Evolutionary conservation across 805 yeast genomes (phyloP), one percentile per base, ranked within the genome.

Genomic region (Ogataea pini): DNA sequence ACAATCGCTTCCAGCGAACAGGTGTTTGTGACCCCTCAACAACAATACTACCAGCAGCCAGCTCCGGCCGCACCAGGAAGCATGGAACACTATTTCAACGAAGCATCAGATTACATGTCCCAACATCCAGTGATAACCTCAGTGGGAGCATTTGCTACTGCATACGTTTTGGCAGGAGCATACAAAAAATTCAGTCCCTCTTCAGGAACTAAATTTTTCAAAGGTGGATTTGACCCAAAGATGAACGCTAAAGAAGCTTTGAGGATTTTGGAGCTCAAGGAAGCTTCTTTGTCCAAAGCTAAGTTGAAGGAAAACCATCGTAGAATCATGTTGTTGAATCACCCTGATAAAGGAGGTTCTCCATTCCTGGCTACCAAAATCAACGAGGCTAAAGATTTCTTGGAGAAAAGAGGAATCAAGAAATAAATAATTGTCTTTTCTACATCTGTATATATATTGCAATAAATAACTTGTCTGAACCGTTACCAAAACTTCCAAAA

Each of bases 261-360:
- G 51, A 90, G 81, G 63, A 87, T 92, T 25, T 77, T 92, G 58
- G 86, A 85, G 60, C 72, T 90, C 59, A 83, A 79, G 55, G 94
- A 86, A 64, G 72, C 80, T 31, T 81, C 77, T 18, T 69, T 83
- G 61, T 74, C 79, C 36, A 82, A 79, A 67, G 77, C 82, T 50
- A 83, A 76, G 59, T 73, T 90, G 60, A 85, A 86, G 63, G 89
- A 85, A 52, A 83, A 82, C 50, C 96, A 91, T 64, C 80, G 96
- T 70, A 75, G 75, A 58, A 84, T 90, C 60, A 87, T 91, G 94
- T 69, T 89, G 69, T 79, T 86, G 42, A 91, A 91, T 66, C 97
- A 91, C 64, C 97, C 97, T 9, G 97, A 91, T 72, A 86, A 83
- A 64, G 97, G 97, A 28, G 97, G 97, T 2, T 85, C 95, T 9